A percentile compares a stretch with the other conserved stretches of the same genome.
Evolutionary conservation across 352 stramenopile species (phyloP).

Genomic region (Pythium sp.): DNA sequence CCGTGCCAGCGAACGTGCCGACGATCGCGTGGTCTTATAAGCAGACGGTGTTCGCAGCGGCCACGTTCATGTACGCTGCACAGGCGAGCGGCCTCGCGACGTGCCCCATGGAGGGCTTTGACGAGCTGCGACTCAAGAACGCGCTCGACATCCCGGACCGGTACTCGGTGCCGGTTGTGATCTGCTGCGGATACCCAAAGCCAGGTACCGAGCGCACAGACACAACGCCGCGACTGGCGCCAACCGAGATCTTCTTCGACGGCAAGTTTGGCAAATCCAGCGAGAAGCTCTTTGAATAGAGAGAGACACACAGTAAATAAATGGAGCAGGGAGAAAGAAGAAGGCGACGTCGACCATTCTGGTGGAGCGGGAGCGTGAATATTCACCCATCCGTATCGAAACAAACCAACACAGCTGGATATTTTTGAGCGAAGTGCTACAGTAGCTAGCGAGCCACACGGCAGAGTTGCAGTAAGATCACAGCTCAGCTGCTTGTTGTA

Average conservation of each 20-base stretch:
- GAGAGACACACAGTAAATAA: neutral
- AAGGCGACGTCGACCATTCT: neutral
- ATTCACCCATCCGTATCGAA: too few relatives aligned
- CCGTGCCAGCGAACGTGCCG: conserved; percentile 57
- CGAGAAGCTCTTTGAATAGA: conserved; percentile 42
- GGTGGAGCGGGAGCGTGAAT: too few relatives aligned
- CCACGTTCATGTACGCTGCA: conserved; percentile 68
- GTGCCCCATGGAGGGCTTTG: conserved; percentile 81
- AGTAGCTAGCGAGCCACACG: too few relatives aligned
- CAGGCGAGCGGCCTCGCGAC: conserved; percentile 66
- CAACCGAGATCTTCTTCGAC: conserved; percentile 80
- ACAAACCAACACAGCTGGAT: too few relatives aligned
- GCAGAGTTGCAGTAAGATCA: too few relatives aligned
- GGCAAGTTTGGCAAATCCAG: conserved; percentile 78
- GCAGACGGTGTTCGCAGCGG: conserved; percentile 69
- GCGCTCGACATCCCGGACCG: conserved; percentile 76
- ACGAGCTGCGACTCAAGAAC: conserved; percentile 57
- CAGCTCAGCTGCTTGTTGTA: too few relatives aligned
- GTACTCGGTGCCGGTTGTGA: conserved; percentile 71
- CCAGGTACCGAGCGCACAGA: conserved; percentile 8
- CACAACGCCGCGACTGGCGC: conserved; percentile 44
- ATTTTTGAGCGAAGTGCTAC: too few relatives aligned
- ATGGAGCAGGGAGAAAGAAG: neutral
- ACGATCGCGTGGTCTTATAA: conserved; percentile 83
- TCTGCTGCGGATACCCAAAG: conserved; percentile 64